Conservation (phyloP, 257 asterid genomes). For the Handroanthus guayacan region DNA sequence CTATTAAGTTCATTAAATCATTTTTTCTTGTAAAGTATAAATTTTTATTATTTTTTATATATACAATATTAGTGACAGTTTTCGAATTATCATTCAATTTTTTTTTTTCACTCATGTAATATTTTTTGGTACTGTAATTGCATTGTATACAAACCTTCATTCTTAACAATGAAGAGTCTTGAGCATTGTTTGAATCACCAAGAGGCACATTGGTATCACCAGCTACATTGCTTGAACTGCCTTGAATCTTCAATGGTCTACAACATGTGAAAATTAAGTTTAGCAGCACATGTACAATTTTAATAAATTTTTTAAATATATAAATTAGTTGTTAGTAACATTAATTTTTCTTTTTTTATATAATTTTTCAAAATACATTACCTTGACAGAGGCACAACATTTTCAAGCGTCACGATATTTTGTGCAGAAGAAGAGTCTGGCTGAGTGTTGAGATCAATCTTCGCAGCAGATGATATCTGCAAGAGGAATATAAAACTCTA, state of each 20-base stretch:
- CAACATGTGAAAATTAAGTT: background rate
- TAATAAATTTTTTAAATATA: no score
- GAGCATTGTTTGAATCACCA: constrained; percentile 9
- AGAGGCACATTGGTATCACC: background rate
- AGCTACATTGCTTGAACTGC: background rate
- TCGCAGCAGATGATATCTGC: no score
- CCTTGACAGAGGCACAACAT: constrained; percentile 14
- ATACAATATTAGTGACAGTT: no score
- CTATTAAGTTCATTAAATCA: no score
- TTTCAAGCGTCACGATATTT: background rate
- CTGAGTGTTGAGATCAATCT: constrained; percentile 1
- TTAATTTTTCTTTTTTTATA: background rate
- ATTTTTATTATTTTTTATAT: no score
- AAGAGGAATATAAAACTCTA: background rate
- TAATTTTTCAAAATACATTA: background rate
- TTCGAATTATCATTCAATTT: no score
- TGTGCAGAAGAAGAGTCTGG: background rate
- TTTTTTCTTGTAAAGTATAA: no score
- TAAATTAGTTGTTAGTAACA: background rate
- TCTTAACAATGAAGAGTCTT: background rate
- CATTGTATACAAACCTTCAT: constrained; percentile 14
- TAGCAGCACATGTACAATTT: background rate
- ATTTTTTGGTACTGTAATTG: no score
- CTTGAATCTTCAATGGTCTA: constrained; percentile 23
- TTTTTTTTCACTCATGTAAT: no score